Conservation (phyloP, 2,329 filamentous ascomycete species). For the Tolypocladium sp. region DNA sequence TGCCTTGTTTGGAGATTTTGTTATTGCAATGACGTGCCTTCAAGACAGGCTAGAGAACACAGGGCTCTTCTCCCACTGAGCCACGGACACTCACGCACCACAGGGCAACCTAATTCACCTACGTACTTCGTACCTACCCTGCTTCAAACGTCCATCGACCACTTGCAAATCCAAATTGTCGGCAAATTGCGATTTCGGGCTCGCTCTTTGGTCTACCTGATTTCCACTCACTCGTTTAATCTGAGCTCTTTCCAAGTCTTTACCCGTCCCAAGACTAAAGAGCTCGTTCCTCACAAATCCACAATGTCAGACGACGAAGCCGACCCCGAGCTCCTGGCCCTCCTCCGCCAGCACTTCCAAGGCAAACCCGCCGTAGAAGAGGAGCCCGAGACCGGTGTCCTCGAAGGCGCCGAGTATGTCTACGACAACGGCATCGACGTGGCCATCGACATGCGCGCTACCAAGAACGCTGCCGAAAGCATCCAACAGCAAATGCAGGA, state of each 20-base stretch:
- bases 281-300: not conserved
- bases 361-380: constrained; percentile 44
- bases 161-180: not conserved
- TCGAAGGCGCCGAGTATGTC: constrained; percentile 75
- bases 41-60: not conserved
- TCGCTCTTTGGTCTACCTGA: not conserved
- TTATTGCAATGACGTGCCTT: not conserved
- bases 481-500: constrained; percentile 78
- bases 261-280: not conserved
- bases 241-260: not conserved
- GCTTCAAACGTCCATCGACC: not conserved
- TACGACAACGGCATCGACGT: constrained; percentile 93
- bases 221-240: not conserved
- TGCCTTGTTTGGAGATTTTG: not conserved
- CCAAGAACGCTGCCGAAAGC: constrained; percentile 69
- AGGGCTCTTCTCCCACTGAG: not conserved
- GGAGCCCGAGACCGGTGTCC: constrained; percentile 70
- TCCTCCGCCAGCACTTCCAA: constrained; percentile 72
- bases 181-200: not conserved
- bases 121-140: too few relatives aligned
- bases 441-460: constrained; percentile 72
- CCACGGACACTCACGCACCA: not conserved
- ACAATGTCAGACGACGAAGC: constrained; percentile 86
- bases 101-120: not conserved
- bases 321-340: constrained; percentile 77